Conservation (phyloP, 345 rosid species). For the Salix dunnii region DNA sequence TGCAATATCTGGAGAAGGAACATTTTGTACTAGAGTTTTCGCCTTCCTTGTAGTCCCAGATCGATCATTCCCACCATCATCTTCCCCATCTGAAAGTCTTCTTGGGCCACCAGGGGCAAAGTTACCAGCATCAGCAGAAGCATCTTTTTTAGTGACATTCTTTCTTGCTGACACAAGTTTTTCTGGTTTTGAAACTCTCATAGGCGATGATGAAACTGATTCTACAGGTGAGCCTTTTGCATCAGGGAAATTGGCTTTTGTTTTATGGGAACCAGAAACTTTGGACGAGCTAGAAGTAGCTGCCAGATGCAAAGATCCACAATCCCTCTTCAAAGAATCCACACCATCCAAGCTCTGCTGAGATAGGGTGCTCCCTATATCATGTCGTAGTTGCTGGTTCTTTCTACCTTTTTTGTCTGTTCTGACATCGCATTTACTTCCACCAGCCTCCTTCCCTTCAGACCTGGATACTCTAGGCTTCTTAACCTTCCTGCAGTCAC, state of each 20-base stretch:
- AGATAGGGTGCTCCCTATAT: slow-evolving; percentile 32
- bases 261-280: slow-evolving; percentile 78
- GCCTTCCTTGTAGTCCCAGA: slow-evolving; percentile 47
- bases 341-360: slow-evolving; percentile 40
- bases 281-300: slow-evolving; percentile 95
- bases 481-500: slow-evolving; percentile 53
- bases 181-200: slow-evolving; percentile 49
- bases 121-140: slow-evolving; percentile 38
- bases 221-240: slow-evolving; percentile 82
- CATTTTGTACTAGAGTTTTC: slow-evolving; percentile 27
- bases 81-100: slow-evolving; percentile 56
- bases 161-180: slow-evolving; percentile 39
- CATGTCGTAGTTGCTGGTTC: slow-evolving; percentile 36
- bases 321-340: slow-evolving; percentile 51
- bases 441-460: slow-evolving; percentile 58
- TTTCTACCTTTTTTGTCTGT: slow-evolving; percentile 49
- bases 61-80: slow-evolving; percentile 59
- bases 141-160: slow-evolving; percentile 38
- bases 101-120: slow-evolving; percentile 38
- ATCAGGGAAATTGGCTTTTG: slow-evolving; percentile 52
- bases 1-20: slow-evolving; percentile 43
- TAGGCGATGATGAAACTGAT: slow-evolving; percentile 81
- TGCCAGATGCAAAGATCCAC: slow-evolving; percentile 46
- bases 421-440: slow-evolving; percentile 49
- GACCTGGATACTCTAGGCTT: slow-evolving; percentile 50